Conservation (phyloP, 2,329 filamentous ascomycete species). For the Venturia nashicola region DNA sequence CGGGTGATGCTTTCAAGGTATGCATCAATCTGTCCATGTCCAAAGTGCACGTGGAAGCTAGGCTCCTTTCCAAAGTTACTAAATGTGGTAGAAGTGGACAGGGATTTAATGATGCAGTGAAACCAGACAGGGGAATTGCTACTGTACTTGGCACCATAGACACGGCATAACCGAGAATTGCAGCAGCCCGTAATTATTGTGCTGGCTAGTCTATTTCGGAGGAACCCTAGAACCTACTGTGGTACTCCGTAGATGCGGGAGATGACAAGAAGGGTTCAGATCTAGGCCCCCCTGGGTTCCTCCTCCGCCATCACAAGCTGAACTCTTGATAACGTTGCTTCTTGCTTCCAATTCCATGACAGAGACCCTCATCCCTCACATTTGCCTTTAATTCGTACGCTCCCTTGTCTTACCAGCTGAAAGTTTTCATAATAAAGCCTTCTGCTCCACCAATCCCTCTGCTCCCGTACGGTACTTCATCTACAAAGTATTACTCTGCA, state of each 20-base stretch:
- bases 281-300: background rate
- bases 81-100: background rate
- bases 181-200: background rate
- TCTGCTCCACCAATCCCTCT: background rate
- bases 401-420: background rate
- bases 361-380: background rate
- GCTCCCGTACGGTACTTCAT: background rate
- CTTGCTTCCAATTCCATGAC: background rate
- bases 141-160: background rate
- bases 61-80: background rate
- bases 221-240: no score
- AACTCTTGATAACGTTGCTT: background rate
- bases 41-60: background rate
- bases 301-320: background rate
- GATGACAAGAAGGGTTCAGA: no score
- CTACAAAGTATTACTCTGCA: background rate
- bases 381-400: background rate
- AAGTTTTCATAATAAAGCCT: background rate
- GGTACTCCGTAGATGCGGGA: no score
- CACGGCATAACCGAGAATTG: background rate
- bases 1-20: background rate
- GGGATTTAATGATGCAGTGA: background rate
- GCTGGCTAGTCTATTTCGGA: background rate
- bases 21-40: background rate
- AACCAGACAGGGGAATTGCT: background rate